Evolutionary conservation across 208 protist genomes (phyloP), one percentile per base, ranked within the genome.

Genomic region (Trypanosoma brucei): DNA sequence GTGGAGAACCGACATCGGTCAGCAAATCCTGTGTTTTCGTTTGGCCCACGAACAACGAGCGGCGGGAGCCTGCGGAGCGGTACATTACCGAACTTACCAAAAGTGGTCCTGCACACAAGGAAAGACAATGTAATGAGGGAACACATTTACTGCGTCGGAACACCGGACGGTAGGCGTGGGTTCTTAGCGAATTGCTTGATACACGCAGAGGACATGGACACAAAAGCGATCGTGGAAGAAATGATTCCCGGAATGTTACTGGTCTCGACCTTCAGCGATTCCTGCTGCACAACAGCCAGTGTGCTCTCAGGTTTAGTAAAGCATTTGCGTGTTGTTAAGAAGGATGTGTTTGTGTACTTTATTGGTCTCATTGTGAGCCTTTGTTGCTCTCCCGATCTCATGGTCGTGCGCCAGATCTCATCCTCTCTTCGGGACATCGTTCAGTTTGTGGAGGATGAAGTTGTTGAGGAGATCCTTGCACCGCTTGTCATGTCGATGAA

Each of bases 311-410:
- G 75, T 34, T 65, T 92, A 6, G 58, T 92, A n/a, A 61, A 62
- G 34, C 68, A 68, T 54, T 71, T 81, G 54, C 66, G 71, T 2
- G 58, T 51, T 3, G 59, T 65, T 38, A 65, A 64, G 3, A 75
- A 75, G 22, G 65, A 73, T 44, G 67, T 74, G 39, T 68, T 91
- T 55, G 66, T 70, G 4, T 75, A 81, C 72, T 85, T 91, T 70
- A 74, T 88, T 59, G 81, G 81, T 6, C 79, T 91, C 62, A 85
- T 91, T 66, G 86, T 88, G 81, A 68, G 77, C 62, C 68, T 91
- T 34, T 78, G 79, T 70, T 88, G 76, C 57, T 68, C 69, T 3
- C 75, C 81, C 22, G 81, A 91, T 72, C 70, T 67, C 46, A 59
- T 50, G 9, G 81, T 86, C 2, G 59, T 85, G 33, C 56, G 62